phyloP scores from a whole-genome alignment of 2,329 filamentous ascomycete species.

The Ceratocystis eucalypticola region DNA sequence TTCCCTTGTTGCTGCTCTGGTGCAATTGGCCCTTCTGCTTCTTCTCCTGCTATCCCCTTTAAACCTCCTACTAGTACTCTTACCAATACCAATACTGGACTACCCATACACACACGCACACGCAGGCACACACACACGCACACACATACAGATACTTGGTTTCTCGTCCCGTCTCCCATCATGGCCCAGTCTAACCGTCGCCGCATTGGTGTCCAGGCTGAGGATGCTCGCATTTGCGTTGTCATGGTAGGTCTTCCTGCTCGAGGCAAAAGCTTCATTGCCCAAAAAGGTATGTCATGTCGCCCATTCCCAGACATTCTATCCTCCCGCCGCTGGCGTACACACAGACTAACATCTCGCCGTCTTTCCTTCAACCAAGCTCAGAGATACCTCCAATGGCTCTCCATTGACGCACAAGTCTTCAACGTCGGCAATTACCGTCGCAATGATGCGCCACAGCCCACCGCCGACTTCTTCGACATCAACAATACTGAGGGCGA shows the following conservation, averaged over 20 bases:
- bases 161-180: neutral
- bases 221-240: constrained; percentile 93
- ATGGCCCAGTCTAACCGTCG: constrained; percentile 20
- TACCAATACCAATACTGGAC: neutral
- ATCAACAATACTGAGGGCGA: constrained; percentile 81
- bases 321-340: neutral
- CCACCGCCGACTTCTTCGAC: constrained; percentile 90
- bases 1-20: neutral
- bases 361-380: constrained; percentile 40
- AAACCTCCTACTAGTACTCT: neutral
- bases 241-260: constrained; percentile 97
- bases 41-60: neutral
- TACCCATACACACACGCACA: neutral
- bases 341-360: constrained; percentile 6
- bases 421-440: constrained; percentile 98
- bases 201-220: constrained; percentile 64
- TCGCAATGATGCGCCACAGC: constrained; percentile 76
- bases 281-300: constrained; percentile 65
- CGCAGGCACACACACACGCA: neutral
- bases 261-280: constrained; percentile 92
- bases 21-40: neutral
- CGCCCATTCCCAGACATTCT: neutral
- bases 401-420: constrained; percentile 81
- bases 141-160: neutral
- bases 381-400: constrained; percentile 89